These are phyloP conservation scores for Conticribra weissflogii DNA, from an alignment of 108 stramenopile species.

Conservation along the genomic window DNA sequence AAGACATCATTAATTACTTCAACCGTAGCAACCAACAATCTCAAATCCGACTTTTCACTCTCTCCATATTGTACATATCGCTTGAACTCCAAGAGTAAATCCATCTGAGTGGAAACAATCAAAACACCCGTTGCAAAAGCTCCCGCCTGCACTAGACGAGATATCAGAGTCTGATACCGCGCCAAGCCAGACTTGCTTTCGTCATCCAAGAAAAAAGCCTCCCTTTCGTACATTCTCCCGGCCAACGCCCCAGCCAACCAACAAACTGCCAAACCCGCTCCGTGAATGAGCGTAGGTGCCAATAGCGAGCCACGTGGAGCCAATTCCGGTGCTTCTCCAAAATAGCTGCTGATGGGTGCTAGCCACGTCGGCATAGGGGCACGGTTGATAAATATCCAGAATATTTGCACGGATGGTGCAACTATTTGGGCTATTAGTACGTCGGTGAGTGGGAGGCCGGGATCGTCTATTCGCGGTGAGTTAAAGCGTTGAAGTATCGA, in stretches of 20 bases:
- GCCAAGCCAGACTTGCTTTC: not conserved
- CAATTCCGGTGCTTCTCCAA: conserved; percentile 22
- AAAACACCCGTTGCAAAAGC: conserved; percentile 78
- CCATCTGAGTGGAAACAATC: conserved; percentile 76
- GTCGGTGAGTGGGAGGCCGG: conserved; percentile 71
- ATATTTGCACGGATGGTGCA: conserved; percentile 71
- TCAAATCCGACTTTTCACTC: conserved; percentile 54
- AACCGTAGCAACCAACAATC: conserved; percentile 52
- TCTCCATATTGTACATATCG: conserved; percentile 72
- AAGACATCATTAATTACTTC: conserved; percentile 78
- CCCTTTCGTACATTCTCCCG: conserved; percentile 63
- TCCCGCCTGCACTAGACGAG: conserved; percentile 65
- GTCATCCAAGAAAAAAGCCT: conserved; percentile 45
- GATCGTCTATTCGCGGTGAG: conserved; percentile 77
- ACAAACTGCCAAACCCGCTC: conserved; percentile 77
- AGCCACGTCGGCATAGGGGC: conserved; percentile 82
- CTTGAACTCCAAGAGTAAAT: conserved; percentile 65
- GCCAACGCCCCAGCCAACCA: conserved; percentile 78
- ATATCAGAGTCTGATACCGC: conserved; percentile 37
- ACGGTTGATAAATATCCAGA: conserved; percentile 48
- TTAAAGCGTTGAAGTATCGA: conserved; percentile 52
- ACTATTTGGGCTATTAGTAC: conserved; percentile 70
- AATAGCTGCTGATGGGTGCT: conserved; percentile 46
- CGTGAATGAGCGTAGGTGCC: conserved; percentile 79
- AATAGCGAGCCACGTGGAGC: conserved; percentile 68